Evolutionary conservation across 805 yeast species (phyloP), one percentile per base, ranked within the genome.

Genomic region (Candida takata): DNA sequence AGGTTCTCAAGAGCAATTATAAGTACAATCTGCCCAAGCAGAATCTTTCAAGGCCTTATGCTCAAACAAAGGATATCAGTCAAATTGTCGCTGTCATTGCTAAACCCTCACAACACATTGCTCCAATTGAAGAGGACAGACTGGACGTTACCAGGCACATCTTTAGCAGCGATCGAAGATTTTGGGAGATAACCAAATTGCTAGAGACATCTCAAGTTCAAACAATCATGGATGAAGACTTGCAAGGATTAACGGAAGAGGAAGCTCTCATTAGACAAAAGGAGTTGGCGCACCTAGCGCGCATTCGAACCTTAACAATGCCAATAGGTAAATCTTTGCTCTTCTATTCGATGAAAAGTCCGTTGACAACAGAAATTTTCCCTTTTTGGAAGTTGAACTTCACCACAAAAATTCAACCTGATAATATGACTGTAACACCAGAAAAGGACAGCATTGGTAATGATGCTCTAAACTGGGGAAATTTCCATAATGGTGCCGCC

Each of bases 401-500:
- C 49, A 74, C 70, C 42, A 71, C 85, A 0, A 45, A 73, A 14
- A 72, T 87, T 28, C 59, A 73, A 12, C 95, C 96, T 0, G 71
- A 69, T 30, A 74, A 73, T 61, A 70, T 80, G 2, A 82, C 76
- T 15, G 73, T 85, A 2, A 64, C 79, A 2, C 57, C 78, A 3
- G 79, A 79, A 5, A 72, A 70, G 33, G 76, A 72, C 3, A 43
- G 68, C 0, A 48, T 84, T 9, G 66, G 71, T n/a, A 60, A 65
- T 2, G 68, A 62, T 11, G 58, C 69, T 4, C 54, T 70, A 25
- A 74, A 75, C 27, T 87, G 96, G 96, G 95, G 95, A 0, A 74
- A 76, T 43, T 92, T 92, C 54, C 96, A 90, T 48, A 84, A 84
- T 48, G 98, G 98, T 12, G 95, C 79, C 0, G 78, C 95, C 3